Evolutionary conservation across 257 asterid species (phyloP), one percentile per base, ranked within the genome.

Genomic region (Solanum arcanum): DNA sequence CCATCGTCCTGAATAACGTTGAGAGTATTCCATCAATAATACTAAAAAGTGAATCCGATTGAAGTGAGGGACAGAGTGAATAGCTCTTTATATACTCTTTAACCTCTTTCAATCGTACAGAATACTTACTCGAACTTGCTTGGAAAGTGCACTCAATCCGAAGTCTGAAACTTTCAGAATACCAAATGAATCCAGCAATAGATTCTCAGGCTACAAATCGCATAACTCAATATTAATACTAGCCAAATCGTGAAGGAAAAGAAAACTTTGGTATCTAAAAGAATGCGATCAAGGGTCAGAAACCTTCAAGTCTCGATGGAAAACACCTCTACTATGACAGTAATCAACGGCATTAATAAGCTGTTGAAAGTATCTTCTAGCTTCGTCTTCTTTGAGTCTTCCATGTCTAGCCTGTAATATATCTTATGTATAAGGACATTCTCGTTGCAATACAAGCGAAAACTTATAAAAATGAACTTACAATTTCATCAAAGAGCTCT

Each of bases 281-380:
- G 66, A 27, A 89, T 20, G 87, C 73, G 80, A 81, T 23, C 75
- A 59, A 47, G 72, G 47, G 14, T 46, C 16, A 81, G 23, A 72
- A 76, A 94, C 98, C 98, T 95, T 95, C 91, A 95, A 92, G 89
- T 95, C 97, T 91, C 98, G 89, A 86, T 94, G 98, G 91, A 89
- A 94, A 82, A 95, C 93, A 18, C 98, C 98, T 91, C 98, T 92
- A 84, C 97, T 95, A 89, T 95, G 98, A 93, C 98, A 95, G 89
- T 92, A 94, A 89, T 95, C 98, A 82, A 95, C 97, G 84, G 97
- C 98, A 91, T 94, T 93, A 88, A 94, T 92, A 86, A 95, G 95
- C 88, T 95, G 98, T 84, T 95, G 98, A 88, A 94, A 93, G 86
- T 95, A 95, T 69, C 91, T 90, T 89, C 95, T 89, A 72, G 98